Evolutionary conservation across 495 filamentous ascomycete genomes (phyloP).

Genomic region (Xylaria intraflava): DNA sequence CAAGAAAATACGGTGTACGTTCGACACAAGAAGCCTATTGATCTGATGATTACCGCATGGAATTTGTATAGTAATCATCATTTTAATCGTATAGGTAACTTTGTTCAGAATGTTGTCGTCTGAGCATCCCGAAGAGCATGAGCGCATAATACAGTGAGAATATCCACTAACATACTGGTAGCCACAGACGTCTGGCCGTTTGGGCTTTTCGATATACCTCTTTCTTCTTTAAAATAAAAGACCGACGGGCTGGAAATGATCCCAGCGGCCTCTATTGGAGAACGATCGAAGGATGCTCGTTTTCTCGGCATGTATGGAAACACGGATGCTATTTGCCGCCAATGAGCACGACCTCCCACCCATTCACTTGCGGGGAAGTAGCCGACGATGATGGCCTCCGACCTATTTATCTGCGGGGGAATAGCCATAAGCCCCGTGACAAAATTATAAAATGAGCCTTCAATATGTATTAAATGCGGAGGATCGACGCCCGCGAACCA

Average conservation of each 20-base stretch:
- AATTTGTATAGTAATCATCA: background rate
- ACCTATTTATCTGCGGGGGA: too few species aligned
- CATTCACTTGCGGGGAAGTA: background rate
- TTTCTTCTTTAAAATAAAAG: too few species aligned
- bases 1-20: background rate
- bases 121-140: background rate
- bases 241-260: too few species aligned
- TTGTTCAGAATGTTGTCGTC: background rate
- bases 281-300: too few species aligned
- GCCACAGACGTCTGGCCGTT: too few species aligned
- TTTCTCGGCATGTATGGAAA: background rate
- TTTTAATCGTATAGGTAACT: background rate
- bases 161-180: too few species aligned
- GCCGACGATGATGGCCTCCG: background rate
- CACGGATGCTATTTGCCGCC: too few species aligned
- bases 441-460: background rate
- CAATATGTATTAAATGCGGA: background rate
- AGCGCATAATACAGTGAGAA: too few species aligned
- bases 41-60: background rate
- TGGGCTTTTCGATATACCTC: too few species aligned
- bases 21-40: background rate
- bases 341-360: too few species aligned
- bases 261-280: too few species aligned
- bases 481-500: background rate
- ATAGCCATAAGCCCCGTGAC: too few species aligned